These are phyloP conservation scores for Aegilops bicornis DNA, from an alignment of 176 grass and related monocot genomes.

Conservation along the genomic window DNA sequence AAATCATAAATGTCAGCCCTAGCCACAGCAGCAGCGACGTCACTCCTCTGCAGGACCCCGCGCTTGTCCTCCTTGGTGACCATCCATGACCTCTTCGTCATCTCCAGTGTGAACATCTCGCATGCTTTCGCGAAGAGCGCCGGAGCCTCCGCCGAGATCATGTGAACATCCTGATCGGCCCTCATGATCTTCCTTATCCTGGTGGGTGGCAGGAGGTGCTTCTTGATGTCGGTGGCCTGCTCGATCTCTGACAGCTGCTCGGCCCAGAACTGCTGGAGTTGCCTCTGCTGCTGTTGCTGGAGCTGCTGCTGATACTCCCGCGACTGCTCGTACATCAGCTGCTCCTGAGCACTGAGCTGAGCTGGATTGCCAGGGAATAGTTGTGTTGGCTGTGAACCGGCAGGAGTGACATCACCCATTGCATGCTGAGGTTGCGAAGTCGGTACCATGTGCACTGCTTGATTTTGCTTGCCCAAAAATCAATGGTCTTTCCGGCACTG, in stretches of 20 bases:
- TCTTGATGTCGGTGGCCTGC: not conserved
- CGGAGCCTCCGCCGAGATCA: constrained; percentile 66
- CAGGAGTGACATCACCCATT: constrained; percentile 17
- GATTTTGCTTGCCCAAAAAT: no score
- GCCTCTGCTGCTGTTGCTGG: not conserved
- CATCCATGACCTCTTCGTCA: constrained; percentile 68
- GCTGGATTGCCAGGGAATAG: not conserved
- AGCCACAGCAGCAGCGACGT: constrained; percentile 47
- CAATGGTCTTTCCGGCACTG: constrained; percentile 5
- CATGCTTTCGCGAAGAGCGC: constrained; percentile 59
- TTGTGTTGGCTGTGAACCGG: constrained; percentile 4
- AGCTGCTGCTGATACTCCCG: not conserved
- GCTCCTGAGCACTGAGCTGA: not conserved
- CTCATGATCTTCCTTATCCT: constrained; percentile 79
- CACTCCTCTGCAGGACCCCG: constrained; percentile 53
- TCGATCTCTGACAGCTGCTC: not conserved
- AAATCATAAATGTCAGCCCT: constrained; percentile 63
- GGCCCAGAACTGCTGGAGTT: constrained; percentile 14
- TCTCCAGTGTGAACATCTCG: constrained; percentile 58
- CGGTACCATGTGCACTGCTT: no score
- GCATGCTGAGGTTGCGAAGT: constrained; percentile 28
- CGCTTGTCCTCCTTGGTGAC: constrained; percentile 65
- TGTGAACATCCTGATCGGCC: constrained; percentile 50
- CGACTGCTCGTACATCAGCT: not conserved
- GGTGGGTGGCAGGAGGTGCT: not conserved